These are phyloP conservation scores for Sclerospora graminicola DNA, from an alignment of 352 stramenopile species.

Conservation along the genomic window DNA sequence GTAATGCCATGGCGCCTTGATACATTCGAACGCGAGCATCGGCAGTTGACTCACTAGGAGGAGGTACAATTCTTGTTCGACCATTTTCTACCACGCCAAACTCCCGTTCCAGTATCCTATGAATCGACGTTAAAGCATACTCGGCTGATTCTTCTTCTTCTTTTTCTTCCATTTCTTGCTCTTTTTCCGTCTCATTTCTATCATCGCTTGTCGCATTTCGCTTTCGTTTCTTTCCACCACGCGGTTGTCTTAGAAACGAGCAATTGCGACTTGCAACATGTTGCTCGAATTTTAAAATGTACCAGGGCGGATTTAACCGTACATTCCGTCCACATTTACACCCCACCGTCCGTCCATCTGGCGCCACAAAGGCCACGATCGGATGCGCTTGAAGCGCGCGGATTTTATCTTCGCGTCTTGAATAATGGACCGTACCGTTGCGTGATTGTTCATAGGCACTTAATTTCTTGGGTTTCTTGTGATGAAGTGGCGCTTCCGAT, in stretches of 20 bases:
- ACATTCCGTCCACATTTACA: slow-evolving; percentile 69
- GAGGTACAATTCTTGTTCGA: slow-evolving; percentile 5
- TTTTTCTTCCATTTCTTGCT: not conserved
- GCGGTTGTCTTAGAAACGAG: slow-evolving; percentile 38
- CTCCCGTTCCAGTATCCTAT: slow-evolving; percentile 18
- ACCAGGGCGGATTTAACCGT: slow-evolving; percentile 71
- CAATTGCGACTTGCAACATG: slow-evolving; percentile 77
- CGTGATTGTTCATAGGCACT: slow-evolving; percentile 25
- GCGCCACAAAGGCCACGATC: slow-evolving; percentile 29
- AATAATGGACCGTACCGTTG: slow-evolving; percentile 30
- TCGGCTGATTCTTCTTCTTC: not conserved
- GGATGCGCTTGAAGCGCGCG: slow-evolving; percentile 43
- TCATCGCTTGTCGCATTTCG: not conserved
- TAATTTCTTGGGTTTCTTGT: not conserved
- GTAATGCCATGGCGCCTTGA: slow-evolving; percentile 24
- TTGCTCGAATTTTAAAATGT: slow-evolving; percentile 82
- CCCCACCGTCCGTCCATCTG: slow-evolving; percentile 41
- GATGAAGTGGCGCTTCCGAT: not conserved
- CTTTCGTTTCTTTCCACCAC: slow-evolving; percentile 4
- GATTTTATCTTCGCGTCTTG: slow-evolving; percentile 56
- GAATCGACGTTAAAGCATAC: slow-evolving; percentile 25
- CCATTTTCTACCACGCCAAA: slow-evolving; percentile 20
- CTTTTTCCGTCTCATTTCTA: not conserved
- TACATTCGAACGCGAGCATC: slow-evolving; percentile 13
- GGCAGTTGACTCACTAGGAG: slow-evolving; percentile 1